Conservation (phyloP, 2,329 filamentous ascomycete genomes). For the Madurella mycetomatis region DNA sequence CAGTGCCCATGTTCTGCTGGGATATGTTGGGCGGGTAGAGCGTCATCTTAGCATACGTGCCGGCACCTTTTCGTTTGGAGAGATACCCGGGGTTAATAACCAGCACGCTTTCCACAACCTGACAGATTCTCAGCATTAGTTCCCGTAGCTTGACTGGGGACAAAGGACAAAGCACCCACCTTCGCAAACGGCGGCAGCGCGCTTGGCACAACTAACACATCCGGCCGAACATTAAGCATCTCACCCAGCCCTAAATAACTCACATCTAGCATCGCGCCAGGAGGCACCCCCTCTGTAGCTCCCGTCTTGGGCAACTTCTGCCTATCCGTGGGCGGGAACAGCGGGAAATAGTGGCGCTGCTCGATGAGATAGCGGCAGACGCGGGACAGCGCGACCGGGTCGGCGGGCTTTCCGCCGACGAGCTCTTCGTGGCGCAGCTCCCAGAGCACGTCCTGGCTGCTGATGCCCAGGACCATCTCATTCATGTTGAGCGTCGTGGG, state of each 20-base stretch:
- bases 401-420: constrained; percentile 51
- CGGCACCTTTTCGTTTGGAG: constrained; percentile 77
- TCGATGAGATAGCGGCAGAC: constrained; percentile 75
- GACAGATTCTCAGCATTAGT: neutral
- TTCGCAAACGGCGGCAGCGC: constrained; percentile 81
- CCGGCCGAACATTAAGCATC: constrained; percentile 80
- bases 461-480: constrained; percentile 77
- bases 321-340: constrained; percentile 76
- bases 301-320: constrained; percentile 62
- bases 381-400: constrained; percentile 63
- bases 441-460: constrained; percentile 76
- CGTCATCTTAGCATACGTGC: constrained; percentile 78
- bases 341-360: constrained; percentile 79
- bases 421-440: constrained; percentile 75
- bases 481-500: constrained; percentile 88
- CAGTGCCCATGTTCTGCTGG: constrained; percentile 53
- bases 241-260: constrained; percentile 85
- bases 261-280: constrained; percentile 75
- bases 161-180: constrained; percentile 47
- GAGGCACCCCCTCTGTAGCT: constrained; percentile 54
- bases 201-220: constrained; percentile 79
- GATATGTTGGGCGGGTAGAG: constrained; percentile 61
- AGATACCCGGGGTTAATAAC: constrained; percentile 86
- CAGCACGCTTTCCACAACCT: constrained; percentile 88
- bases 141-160: neutral